Base-by-base conservation (phyloP, 306 rosid genomes). In the Luffa acutangula region DNA sequence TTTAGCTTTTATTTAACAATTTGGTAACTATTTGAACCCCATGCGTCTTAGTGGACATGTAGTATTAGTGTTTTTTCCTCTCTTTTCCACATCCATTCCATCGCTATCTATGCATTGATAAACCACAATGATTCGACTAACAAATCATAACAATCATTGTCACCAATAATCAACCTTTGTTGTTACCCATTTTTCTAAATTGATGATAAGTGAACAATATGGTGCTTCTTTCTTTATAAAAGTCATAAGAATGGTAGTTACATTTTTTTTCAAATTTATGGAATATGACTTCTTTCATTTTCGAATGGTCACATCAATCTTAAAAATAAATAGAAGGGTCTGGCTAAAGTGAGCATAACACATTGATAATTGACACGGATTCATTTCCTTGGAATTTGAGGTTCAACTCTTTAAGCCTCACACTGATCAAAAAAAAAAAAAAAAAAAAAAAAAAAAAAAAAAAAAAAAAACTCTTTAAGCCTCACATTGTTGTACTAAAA, bases 61-160 rank as follows among this genome's bases (percentile, higher is more conserved):
- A 80, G 59, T 74, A 15, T 79, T 81, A 82, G 66, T 77, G 56
- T 10, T 10, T 66, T 10, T 45, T 70, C 70, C 51, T 54, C 72
- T 59, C 81, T 64, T 78, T 81, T 82, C 83, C 88, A 79, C 85
- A 78, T 83, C 83, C 6, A 45, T 79, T 81, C 51, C 8, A 69
- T 73, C 80, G 80, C 37, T 9, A 43, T 70, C 53, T 70, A 70
- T 70, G 34, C 37, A 43, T 21, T 70, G n/a, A 45, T 45, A 70
- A 72, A 67, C 34, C 78, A 82, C 79, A 80, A 87, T 80, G 84
- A 81, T 84, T 85, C 85, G 72, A 84, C 87, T 85, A 82, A 80
- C 79, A 77, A 70, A 80, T 46, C 80, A 75, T 20, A 84, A 83
- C 85, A 83, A 85, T 86, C 84, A 79, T 84, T 70, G 82, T 84